phyloP scores from a whole-genome alignment of 768 basidiomycete species.

The Mycena olivaceomarginata region DNA sequence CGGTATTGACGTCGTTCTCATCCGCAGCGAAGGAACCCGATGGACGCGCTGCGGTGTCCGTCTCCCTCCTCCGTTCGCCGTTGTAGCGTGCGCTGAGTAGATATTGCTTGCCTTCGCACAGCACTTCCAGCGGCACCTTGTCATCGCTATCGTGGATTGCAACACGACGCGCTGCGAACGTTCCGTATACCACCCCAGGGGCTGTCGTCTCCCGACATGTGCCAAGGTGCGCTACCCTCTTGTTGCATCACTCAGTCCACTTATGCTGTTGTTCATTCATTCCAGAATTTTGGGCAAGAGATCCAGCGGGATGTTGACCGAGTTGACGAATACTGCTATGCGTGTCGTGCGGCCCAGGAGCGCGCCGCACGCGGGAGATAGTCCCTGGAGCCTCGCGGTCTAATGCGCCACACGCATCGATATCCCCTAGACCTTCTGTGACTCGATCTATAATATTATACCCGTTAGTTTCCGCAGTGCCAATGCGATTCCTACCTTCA shows the following conservation, averaged over 20 bases:
- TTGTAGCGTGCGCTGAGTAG: slow-evolving; percentile 12
- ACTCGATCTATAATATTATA: slow-evolving; percentile 34
- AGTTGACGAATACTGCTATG: slow-evolving; percentile 83
- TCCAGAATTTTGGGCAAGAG: slow-evolving; percentile 80
- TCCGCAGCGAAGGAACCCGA: slow-evolving; percentile 81
- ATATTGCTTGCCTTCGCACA: slow-evolving; percentile 51
- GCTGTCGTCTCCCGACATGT: slow-evolving; percentile 74
- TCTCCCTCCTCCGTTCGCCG: slow-evolving; percentile 37
- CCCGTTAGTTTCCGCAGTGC: slow-evolving; percentile 11
- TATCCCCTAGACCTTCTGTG: slow-evolving; percentile 27
- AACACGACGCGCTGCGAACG: slow-evolving; percentile 77
- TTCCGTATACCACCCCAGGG: slow-evolving; percentile 75
- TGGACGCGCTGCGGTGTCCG: slow-evolving; percentile 84
- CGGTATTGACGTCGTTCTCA: slow-evolving; percentile 38
- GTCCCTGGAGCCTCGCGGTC: neutral
- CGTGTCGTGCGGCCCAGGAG: slow-evolving; percentile 75
- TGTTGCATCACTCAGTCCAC: neutral
- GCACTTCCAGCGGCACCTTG: slow-evolving; percentile 88
- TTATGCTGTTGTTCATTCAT: neutral
- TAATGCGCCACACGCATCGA: neutral
- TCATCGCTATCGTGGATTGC: slow-evolving; percentile 87
- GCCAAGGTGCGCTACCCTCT: slow-evolving; percentile 67
- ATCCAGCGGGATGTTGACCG: slow-evolving; percentile 82
- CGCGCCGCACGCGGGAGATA: slow-evolving; percentile 48
- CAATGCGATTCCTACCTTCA: neutral